Evolutionary conservation across 768 basidiomycete species (phyloP), one percentile per base, ranked within the genome.

Genomic region (Termitomyces sp.): DNA sequence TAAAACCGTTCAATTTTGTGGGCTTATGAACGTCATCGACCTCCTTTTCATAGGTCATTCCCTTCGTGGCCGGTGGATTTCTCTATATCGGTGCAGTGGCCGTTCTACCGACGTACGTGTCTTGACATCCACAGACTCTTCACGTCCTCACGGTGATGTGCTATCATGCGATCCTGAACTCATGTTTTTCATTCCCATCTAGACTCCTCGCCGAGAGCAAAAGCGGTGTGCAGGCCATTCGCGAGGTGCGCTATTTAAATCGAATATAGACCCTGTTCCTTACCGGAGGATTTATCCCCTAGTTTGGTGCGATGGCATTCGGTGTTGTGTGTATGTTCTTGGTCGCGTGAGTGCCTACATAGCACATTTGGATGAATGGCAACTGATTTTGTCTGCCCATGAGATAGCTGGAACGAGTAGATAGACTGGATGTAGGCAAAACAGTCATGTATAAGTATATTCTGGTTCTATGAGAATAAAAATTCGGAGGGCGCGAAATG

Each of bases 71-170:
- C 38, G 92, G 92, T 65, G 93, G 93, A 17, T 97, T 96, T 77
- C 77, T 96, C 68, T 96, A 95, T 75, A 95, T 96, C 70, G 94
- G 93, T 32, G 91, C 92, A 36, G 94, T 96, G 60, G 92, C 93
- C 52, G 93, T 95, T 62, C 77, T 95, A 62, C 94, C 94, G 67
- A 92, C 90, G 91, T 93, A 81, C 70, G 90, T 40, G 4, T 52
- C 81, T 20, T 63, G 59, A 17, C 25, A 29, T 65, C 55, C 25
- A 25, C 25, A 40, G 43, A 32, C 29, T 57, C 46, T 36, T 57
- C 46, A 55, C 6, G 14, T 52, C 40, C 8, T 17, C 10, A 32
- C 11, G 31, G 54, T 43, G 54, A 56, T 56, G 4, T 43, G 29
- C 14, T 31, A 40, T 32, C 42, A 56, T 45, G 25, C 37, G 20